Evolutionary conservation across 805 yeast genomes (phyloP), one percentile per base, ranked within the genome.

Genomic region (Clavispora fructus): DNA sequence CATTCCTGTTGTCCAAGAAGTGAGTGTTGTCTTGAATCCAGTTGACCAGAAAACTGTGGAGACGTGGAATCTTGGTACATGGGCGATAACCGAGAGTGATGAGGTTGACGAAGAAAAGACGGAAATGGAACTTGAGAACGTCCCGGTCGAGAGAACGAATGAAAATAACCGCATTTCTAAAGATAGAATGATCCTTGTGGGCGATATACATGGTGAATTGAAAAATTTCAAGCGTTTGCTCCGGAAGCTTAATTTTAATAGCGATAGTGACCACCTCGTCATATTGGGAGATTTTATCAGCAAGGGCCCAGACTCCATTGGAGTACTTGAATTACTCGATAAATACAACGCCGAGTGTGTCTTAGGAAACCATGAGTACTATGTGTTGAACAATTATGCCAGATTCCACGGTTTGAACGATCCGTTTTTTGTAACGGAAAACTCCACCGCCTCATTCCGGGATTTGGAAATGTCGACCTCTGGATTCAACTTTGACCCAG

Each of bases 351-450:
- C 87, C 13, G 81, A 79, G 44, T 90, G 96, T 60, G 80, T 91
- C 2, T 68, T 94, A 48, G 97, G 98, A 0, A 91, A 91, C 68
- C 97, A 92, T 63, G 98, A 91, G 64, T 73, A 83, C 50, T 82
- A 81, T 49, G 77, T 85, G 10, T 59, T 91, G 53, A 74, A 80
- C 45, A 68, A 82, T 57, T 88, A 88, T 58, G 79, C 83, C 23
- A 78, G 66, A 48, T 75, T 69, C 56, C 90, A 81, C 62, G 76
- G 77, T 25, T 64, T 80, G 45, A 55, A 56, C 35, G 56, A 61
- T 28, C 70, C 76, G 19, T 53, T 45, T 38, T 62, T 67, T 52
- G 55, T 46, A 13, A 29, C 39, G n/a, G 48, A 43, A 16, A 39
- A 43, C 14, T 33, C 43, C 11, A 33, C 44, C 11, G 19, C 39